Evolutionary conservation across 2,329 filamentous ascomycete genomes (phyloP).

Genomic region (Chaetomium sp.): DNA sequence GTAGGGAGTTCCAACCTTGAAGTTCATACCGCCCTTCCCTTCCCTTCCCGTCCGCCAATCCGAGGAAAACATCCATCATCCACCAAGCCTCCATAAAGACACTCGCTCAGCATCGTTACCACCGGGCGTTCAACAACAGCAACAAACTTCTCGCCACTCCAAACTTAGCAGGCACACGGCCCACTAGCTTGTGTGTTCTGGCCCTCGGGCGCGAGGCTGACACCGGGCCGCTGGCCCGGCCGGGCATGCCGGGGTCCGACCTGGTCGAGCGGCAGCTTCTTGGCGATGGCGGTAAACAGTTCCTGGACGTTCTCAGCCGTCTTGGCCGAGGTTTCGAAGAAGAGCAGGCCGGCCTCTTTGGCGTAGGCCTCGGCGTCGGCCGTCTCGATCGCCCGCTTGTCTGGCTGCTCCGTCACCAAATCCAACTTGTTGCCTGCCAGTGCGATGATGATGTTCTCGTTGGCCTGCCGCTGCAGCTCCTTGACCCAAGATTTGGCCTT

Average conservation of each 20-base stretch:
- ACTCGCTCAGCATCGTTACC: too few species aligned
- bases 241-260: constrained; percentile 84
- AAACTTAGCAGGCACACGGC: constrained; percentile 48
- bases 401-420: constrained; percentile 86
- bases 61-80: too few species aligned
- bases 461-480: constrained; percentile 95
- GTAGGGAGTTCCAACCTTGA: too few species aligned
- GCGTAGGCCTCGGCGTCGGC: constrained; percentile 94
- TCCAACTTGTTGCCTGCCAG: constrained; percentile 97
- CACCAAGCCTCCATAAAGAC: too few species aligned
- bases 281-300: constrained; percentile 94
- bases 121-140: too few species aligned
- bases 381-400: constrained; percentile 86
- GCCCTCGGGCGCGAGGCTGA: constrained; percentile 51
- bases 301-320: constrained; percentile 94
- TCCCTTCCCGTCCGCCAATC: too few species aligned
- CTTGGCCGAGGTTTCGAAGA: constrained; percentile 98
- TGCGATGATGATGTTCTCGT: constrained; percentile 99
- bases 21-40: too few species aligned
- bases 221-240: constrained; percentile 53
- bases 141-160: neutral
- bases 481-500: constrained; percentile 99
- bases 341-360: constrained; percentile 84
- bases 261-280: constrained; percentile 95
- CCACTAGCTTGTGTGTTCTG: constrained; percentile 51